A percentile compares a stretch with the other conserved stretches of the same genome.
These are phyloP conservation scores for Proteromonas lacertae DNA, from an alignment of 352 stramenopile genomes.

Conservation along the genomic window DNA sequence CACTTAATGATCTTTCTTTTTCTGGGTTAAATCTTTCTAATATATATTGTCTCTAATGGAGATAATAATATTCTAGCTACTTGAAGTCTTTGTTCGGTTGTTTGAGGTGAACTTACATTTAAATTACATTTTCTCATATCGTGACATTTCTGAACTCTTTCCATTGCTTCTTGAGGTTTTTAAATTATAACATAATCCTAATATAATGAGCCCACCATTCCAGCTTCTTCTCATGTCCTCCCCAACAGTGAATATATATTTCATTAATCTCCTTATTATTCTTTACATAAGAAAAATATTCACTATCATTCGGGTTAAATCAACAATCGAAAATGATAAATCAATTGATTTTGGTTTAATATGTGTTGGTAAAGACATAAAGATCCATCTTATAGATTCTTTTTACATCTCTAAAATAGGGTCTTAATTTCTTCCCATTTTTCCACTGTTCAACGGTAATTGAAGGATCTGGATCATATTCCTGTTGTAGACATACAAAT, in stretches of 20 bases:
- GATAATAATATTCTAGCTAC: conserved; percentile 13
- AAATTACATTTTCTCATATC: conserved; percentile 14
- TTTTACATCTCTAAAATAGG: conserved; percentile 15
- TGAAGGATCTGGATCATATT: conserved; percentile 7
- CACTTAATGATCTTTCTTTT: no score
- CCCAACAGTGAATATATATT: background rate
- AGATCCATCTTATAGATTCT: conserved; percentile 9
- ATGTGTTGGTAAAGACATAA: background rate
- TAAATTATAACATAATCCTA: conserved; percentile 1
- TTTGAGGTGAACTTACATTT: conserved; percentile 17
- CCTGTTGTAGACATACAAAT: conserved; percentile 21
- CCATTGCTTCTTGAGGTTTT: conserved; percentile 9
- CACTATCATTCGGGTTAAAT: background rate
- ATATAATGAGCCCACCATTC: background rate
- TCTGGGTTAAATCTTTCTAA: no score
- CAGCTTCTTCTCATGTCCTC: background rate
- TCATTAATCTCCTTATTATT: background rate
- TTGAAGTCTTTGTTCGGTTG: conserved; percentile 15
- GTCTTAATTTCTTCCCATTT: conserved; percentile 9
- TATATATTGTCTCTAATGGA: no score
- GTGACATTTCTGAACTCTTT: conserved; percentile 17
- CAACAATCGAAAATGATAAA: background rate
- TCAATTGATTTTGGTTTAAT: background rate
- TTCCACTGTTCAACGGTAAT: conserved; percentile 12
- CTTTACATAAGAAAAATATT: background rate